phyloP scores from a whole-genome alignment of 164 flowering plant genomes.

The Magnolia changhungtana region DNA sequence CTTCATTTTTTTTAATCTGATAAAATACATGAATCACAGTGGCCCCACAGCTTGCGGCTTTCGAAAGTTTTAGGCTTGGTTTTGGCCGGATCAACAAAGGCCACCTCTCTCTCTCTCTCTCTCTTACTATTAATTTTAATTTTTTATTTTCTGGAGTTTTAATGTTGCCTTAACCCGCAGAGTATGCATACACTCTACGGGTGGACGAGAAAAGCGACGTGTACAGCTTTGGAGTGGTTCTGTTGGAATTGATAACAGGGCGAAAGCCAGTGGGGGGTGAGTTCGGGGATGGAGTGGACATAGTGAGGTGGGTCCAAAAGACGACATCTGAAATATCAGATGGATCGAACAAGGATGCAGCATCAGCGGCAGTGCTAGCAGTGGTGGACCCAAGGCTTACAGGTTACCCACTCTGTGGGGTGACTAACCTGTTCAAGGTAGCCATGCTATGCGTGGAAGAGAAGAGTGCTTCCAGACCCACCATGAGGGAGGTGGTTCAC shows the following conservation, averaged over 20 bases:
- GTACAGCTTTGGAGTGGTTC: slow-evolving; percentile 93
- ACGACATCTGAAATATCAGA: slow-evolving; percentile 53
- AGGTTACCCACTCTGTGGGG: slow-evolving; percentile 47
- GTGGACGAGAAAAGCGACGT: slow-evolving; percentile 96
- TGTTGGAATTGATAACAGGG: slow-evolving; percentile 81
- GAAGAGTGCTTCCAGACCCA: slow-evolving; percentile 63
- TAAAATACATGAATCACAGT: too few relatives aligned
- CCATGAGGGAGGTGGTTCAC: slow-evolving; percentile 89
- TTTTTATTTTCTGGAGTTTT: neutral
- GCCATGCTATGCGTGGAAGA: slow-evolving; percentile 89
- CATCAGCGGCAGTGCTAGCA: slow-evolving; percentile 42
- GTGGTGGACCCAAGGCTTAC: slow-evolving; percentile 67
- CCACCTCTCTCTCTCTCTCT: neutral
- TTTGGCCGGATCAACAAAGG: too few relatives aligned
- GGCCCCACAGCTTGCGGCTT: too few relatives aligned
- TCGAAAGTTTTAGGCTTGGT: too few relatives aligned
- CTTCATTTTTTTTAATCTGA: too few relatives aligned
- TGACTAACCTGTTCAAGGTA: slow-evolving; percentile 70
- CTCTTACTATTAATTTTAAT: too few relatives aligned
- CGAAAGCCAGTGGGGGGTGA: slow-evolving; percentile 89
- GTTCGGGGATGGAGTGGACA: slow-evolving; percentile 92
- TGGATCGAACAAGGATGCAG: slow-evolving; percentile 34
- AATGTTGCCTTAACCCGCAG: slow-evolving; percentile 27
- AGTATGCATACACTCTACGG: slow-evolving; percentile 85
- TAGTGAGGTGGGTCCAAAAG: slow-evolving; percentile 77